Conservation (phyloP, 78 protist genomes). For the Bigelowiella natans region DNA sequence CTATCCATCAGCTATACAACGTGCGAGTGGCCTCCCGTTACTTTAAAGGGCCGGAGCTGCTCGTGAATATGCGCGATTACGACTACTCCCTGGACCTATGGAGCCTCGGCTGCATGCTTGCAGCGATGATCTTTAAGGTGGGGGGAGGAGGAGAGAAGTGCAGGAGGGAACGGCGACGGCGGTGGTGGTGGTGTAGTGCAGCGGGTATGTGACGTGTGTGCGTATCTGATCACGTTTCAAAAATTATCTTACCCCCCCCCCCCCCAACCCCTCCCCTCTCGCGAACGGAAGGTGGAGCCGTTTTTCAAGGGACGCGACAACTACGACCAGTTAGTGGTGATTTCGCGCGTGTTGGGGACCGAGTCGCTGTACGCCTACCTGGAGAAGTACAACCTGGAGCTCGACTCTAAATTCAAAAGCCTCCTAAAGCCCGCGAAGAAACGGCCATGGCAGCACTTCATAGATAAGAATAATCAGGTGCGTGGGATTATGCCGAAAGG, state of each 20-base stretch:
- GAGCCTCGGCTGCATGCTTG: conserved; percentile 96
- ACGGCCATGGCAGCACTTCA: background rate
- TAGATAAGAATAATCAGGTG: background rate
- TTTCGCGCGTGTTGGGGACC: conserved; percentile 91
- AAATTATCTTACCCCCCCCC: too few relatives aligned
- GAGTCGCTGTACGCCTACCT: conserved; percentile 64
- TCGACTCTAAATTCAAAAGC: conserved; percentile 30
- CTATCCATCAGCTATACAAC: conserved; percentile 90
- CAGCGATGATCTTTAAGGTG: conserved; percentile 62
- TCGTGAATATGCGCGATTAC: conserved; percentile 81
- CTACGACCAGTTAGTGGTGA: conserved; percentile 95
- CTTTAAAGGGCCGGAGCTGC: conserved; percentile 95
- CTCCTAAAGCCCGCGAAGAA: background rate
- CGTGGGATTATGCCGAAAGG: background rate
- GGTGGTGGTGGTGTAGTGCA: too few relatives aligned
- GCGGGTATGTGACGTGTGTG: too few relatives aligned
- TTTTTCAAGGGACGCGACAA: conserved; percentile 98
- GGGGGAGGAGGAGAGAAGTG: too few relatives aligned
- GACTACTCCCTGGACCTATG: conserved; percentile 97
- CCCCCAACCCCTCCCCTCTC: too few relatives aligned
- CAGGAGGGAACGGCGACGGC: too few relatives aligned
- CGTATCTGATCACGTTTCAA: too few relatives aligned
- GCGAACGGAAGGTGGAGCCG: conserved; percentile 91
- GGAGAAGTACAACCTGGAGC: conserved; percentile 78
- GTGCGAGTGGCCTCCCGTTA: conserved; percentile 98